Conservation (phyloP, 352 stramenopile genomes). For the Phytopythium kandeliae region DNA sequence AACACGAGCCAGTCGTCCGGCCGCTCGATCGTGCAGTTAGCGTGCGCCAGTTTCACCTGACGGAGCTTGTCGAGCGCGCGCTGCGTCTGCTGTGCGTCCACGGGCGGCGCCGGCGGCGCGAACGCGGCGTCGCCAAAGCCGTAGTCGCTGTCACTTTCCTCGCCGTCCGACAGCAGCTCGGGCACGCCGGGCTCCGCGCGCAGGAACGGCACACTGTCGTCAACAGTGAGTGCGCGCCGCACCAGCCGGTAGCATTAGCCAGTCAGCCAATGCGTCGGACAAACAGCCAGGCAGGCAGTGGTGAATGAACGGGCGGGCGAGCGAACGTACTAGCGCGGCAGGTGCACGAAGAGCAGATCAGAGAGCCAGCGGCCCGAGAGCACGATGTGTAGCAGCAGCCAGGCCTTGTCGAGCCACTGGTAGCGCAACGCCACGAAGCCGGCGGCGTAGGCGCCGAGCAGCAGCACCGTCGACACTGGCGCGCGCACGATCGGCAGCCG, state of each 20-base stretch:
- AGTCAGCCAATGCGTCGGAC: no score
- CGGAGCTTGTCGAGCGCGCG: slow-evolving; percentile 48
- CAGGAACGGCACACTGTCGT: slow-evolving; percentile 46
- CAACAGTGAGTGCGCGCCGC: no score
- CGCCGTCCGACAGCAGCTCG: slow-evolving; percentile 56
- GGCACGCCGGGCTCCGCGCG: slow-evolving; percentile 47
- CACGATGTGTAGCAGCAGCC: slow-evolving; percentile 39
- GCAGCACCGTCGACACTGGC: slow-evolving; percentile 36
- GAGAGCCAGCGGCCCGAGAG: slow-evolving; percentile 53
- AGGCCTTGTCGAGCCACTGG: slow-evolving; percentile 34
- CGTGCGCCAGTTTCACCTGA: slow-evolving; percentile 53
- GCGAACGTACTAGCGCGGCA: slow-evolving; percentile 46
- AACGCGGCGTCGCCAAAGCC: slow-evolving; percentile 18
- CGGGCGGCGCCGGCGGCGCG: slow-evolving; percentile 6
- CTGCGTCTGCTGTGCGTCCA: slow-evolving; percentile 32
- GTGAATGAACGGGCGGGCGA: background rate
- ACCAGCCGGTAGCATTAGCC: no score
- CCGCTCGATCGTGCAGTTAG: slow-evolving; percentile 40
- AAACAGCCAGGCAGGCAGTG: no score
- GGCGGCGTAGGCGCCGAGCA: slow-evolving; percentile 26
- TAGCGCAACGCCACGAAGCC: slow-evolving; percentile 26
- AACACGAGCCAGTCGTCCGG: slow-evolving; percentile 77
- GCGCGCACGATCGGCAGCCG: slow-evolving; percentile 33
- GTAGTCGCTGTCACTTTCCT: slow-evolving; percentile 14
- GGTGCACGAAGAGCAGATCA: slow-evolving; percentile 37